Evolutionary conservation across 2,329 filamentous ascomycete species (phyloP), one percentile per base, ranked within the genome.

Genomic region (Apiospora malaysiana): DNA sequence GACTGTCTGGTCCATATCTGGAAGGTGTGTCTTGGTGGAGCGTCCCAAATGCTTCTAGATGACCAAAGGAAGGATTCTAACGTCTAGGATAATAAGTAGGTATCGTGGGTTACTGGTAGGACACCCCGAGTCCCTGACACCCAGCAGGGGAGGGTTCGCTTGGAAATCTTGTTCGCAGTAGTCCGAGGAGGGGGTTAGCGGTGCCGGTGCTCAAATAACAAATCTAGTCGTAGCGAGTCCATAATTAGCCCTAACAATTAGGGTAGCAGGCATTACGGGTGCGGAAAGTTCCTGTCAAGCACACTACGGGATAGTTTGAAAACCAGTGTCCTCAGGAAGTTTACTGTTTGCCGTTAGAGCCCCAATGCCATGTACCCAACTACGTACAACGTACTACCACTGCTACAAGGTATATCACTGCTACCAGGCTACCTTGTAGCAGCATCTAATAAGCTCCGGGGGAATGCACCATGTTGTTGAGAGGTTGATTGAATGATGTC

Each of bases 41-140:
- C n/a, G 9, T 63, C 56, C 56, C 27, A 10, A 63, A n/a, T 63
- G 56, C 56, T 63, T 63, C 56, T 63, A 63, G 56, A 63, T 63
- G 56, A 40, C 56, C n/a, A 63, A 63, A 63, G 56, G 56, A 63
- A 63, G 56, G 56, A 40, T 27, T 49, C 46, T 47, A 32, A 51
- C 10, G 14, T 51, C 47, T 25, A 51, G n/a, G 23, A 14, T 25
- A n/a, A n/a, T n/a, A n/a, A n/a, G n/a, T n/a, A 25, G n/a, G 12
- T 51, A 27, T 25, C 47, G 23, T 51, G 47, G 47, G n/a, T 49
- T 49, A 51, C 47, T 27, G 9, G n/a, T 23, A 23, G n/a, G 9
- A 18, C 49, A 27, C 27, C 23, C 25, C 4, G 32, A 32, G 32
- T 32, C 32, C 32, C 32, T 25, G 10, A 56, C 49, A 18, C 25